Base-by-base conservation (phyloP, 2,329 filamentous ascomycete species). In the Apiospora arundinis region DNA sequence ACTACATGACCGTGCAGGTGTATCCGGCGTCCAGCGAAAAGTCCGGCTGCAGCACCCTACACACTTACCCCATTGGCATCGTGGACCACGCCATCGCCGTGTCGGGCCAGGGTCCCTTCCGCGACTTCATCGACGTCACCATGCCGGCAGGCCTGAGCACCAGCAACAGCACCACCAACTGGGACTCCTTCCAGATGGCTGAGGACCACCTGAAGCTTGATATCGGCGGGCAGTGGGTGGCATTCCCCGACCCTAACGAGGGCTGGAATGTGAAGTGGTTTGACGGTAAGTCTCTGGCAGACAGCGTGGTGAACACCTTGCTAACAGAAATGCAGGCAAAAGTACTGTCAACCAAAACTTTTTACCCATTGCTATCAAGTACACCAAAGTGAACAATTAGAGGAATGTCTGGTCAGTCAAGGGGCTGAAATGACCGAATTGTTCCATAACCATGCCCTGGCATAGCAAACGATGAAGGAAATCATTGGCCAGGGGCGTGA, bases 71-170 rank as follows among this genome's bases (percentile, higher is more conserved):
- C 21, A 72, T 80, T 48, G 78, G 79, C 75, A 77, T 79, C 60
- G 76, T 81, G 52, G 80, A 82, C 76, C 79, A 81, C 72, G 77
- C 78, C 3, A 78, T 85, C 46, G 82, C 78, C 25, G 78, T 84
- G 42, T 73, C 81, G n/a, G 82, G 83, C 67, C 69, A 71, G 7
- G 74, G 78, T 48, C 78, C 77, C 56, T 74, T 83, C 60, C 75
- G 78, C 73, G 75, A 76, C 67, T 75, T 84, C 16, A 74, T 77
- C 28, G 78, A 81, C 72, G 77, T 83, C 70, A 74, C 74, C 25
- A 80, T 81, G 73, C 81, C 82, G 7, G 74, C 72, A 28, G 72
- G 72, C 1, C 67, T 74, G 21, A 67, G 73, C 11, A 74, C 76
- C n/a, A 75, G 76, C 8, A 75, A 76, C 23, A 78, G 77, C 42